A percentile compares a stretch with the other conserved stretches of the same genome.
phyloP scores from a whole-genome alignment of 2,329 filamentous ascomycete species.

The Colletotrichum lupini region DNA sequence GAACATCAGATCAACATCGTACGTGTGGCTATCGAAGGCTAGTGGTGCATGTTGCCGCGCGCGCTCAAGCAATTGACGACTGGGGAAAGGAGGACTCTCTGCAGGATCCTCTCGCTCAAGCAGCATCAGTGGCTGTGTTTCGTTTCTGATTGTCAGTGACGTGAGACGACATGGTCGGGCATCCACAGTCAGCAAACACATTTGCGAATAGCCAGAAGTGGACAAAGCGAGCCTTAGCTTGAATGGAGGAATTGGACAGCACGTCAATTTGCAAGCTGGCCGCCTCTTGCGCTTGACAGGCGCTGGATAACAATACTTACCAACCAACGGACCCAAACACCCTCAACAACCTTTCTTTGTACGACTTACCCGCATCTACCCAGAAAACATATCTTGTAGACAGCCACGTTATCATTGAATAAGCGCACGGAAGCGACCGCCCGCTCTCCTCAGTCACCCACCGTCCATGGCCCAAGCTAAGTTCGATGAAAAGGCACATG shows the following conservation, averaged over 20 bases:
- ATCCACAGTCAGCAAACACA: constrained; percentile 1
- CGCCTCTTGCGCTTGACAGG: background rate
- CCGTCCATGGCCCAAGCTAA: background rate
- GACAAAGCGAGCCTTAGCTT: background rate
- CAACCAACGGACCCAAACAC: background rate
- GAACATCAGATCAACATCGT: constrained; percentile 27
- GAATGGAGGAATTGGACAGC: background rate
- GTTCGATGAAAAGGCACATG: background rate
- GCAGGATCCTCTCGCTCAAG: constrained; percentile 27
- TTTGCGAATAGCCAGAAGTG: background rate
- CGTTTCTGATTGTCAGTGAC: constrained; percentile 25
- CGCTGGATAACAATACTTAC: background rate
- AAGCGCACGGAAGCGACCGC: background rate
- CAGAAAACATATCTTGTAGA: background rate
- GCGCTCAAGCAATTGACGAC: background rate
- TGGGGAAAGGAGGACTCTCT: background rate
- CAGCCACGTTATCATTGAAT: background rate
- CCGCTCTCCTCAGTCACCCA: background rate
- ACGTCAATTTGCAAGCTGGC: background rate
- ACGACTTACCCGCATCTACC: background rate
- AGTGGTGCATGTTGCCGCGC: constrained; percentile 16
- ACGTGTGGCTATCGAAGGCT: constrained; percentile 1
- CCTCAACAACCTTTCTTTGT: background rate
- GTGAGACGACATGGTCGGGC: constrained; percentile 14
- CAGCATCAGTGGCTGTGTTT: constrained; percentile 28